Conservation (phyloP, 208 protist genomes). For the Wallacemonas rigidus region DNA sequence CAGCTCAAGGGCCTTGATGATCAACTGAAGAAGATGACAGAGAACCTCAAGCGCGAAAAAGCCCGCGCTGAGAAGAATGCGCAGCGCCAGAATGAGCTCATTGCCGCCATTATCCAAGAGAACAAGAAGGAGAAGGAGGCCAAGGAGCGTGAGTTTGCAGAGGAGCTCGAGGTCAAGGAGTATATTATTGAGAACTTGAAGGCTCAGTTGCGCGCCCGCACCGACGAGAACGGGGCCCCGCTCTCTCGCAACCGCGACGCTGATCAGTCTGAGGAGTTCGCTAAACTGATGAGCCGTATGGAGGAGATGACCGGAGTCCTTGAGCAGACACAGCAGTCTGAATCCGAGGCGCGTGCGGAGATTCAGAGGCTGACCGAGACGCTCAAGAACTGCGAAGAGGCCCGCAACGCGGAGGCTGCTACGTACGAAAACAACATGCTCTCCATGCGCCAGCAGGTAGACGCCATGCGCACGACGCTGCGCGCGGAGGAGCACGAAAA, state of each 20-base stretch:
- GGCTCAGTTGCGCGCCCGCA: slow-evolving; percentile 54
- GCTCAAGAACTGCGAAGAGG: slow-evolving; percentile 70
- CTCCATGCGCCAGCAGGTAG: slow-evolving; percentile 60
- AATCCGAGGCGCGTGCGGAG: slow-evolving; percentile 62
- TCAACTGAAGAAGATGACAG: slow-evolving; percentile 54
- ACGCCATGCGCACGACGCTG: slow-evolving; percentile 63
- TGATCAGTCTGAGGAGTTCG: slow-evolving; percentile 64
- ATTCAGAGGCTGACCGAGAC: slow-evolving; percentile 58
- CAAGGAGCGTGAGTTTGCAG: slow-evolving; percentile 83
- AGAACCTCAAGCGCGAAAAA: slow-evolving; percentile 70
- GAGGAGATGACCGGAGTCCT: slow-evolving; percentile 75
- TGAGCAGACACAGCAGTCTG: slow-evolving; percentile 71
- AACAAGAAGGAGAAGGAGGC: slow-evolving; percentile 88
- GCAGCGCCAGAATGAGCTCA: slow-evolving; percentile 76
- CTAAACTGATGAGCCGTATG: slow-evolving; percentile 75
- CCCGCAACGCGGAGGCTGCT: slow-evolving; percentile 58
- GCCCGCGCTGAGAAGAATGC: slow-evolving; percentile 54
- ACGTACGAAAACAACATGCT: slow-evolving; percentile 76
- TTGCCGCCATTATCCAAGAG: slow-evolving; percentile 81
- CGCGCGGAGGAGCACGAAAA: slow-evolving; percentile 69
- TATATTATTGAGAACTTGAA: slow-evolving; percentile 83
- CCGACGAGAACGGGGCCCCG: slow-evolving; percentile 39
- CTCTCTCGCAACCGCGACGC: slow-evolving; percentile 28
- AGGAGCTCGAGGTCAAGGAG: slow-evolving; percentile 76
- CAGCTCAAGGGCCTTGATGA: slow-evolving; percentile 49